Base-by-base conservation (phyloP, 192 early-diverging fungal genomes). In the Dissophora globulifera region DNA sequence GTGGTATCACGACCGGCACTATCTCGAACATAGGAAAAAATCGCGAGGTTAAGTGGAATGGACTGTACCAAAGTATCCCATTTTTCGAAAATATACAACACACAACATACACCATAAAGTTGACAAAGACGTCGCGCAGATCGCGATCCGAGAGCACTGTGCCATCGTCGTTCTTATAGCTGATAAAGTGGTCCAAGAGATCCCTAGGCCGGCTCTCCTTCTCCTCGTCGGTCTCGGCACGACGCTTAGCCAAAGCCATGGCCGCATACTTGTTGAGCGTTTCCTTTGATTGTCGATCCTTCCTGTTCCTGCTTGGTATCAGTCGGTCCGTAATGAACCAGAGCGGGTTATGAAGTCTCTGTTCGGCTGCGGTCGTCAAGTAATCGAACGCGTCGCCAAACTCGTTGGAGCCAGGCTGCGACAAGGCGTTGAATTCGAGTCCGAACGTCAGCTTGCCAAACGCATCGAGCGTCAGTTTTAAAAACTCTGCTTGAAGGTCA, bases 1-100 rank as follows among this genome's bases (percentile, higher is more conserved):
- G 88, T 87, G 25, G 88, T 81, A 76, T 89, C 82, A 41, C 89
- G 78, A 51, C 87, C 86, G 55, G 78, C 54, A 6, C 57, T 71
- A 65, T n/a, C n/a, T n/a, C n/a, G n/a, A n/a, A n/a, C n/a, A 23
- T 23, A 58, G 12, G 26, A 61, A 17, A 25, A 51, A 15, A 33
- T 27, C 7, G 13, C 9, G 57, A n/a, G n/a, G n/a, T n/a, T n/a
- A n/a, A n/a, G n/a, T n/a, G n/a, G n/a, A n/a, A n/a, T n/a, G n/a
- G n/a, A n/a, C n/a, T n/a, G n/a, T n/a, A n/a, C n/a, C n/a, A n/a
- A n/a, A n/a, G n/a, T n/a, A n/a, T n/a, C 13, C 35, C 35, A 38
- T 38, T 38, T 38, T 38, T 13, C 6, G 13, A 38, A 38, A 38
- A 38, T 9, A 38, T 6, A 9, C 46, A 13, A 13, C 46, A 45